phyloP scores from a whole-genome alignment of 2,329 filamentous ascomycete species.

The Colletotrichum sp. region DNA sequence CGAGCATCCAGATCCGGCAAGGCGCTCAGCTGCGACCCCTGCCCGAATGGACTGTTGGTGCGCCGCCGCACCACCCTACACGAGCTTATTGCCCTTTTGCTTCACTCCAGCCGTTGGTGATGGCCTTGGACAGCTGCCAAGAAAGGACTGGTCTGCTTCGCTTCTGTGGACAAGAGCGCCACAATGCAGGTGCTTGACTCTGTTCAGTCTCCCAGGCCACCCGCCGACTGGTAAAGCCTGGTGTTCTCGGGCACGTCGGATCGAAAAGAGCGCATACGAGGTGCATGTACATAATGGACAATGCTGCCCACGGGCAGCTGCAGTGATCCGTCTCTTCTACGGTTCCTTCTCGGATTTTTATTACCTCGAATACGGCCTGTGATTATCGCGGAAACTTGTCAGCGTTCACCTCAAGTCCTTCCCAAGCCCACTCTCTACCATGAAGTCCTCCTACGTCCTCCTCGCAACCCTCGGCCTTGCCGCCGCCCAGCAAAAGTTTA shows the following conservation, averaged over 20 bases:
- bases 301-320: no score
- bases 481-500: slow-evolving; percentile 18
- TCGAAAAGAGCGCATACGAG: background rate
- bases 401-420: background rate
- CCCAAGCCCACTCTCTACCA: background rate
- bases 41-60: background rate
- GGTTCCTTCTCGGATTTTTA: background rate
- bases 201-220: background rate
- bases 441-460: slow-evolving; percentile 23
- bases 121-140: background rate
- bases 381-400: background rate
- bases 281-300: background rate
- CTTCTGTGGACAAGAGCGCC: background rate
- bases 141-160: background rate
- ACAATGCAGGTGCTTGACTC: slow-evolving; percentile 1
- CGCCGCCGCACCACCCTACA: background rate
- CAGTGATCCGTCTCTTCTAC: background rate
- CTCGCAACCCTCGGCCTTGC: slow-evolving; percentile 15
- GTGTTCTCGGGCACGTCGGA: background rate
- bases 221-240: background rate
- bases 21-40: background rate
- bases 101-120: background rate
- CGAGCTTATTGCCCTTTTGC: background rate
- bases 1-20: slow-evolving; percentile 4
- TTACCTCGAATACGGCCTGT: background rate